Evolutionary conservation across 2,329 filamentous ascomycete genomes (phyloP).

Genomic region (Fusarium sublunatum): DNA sequence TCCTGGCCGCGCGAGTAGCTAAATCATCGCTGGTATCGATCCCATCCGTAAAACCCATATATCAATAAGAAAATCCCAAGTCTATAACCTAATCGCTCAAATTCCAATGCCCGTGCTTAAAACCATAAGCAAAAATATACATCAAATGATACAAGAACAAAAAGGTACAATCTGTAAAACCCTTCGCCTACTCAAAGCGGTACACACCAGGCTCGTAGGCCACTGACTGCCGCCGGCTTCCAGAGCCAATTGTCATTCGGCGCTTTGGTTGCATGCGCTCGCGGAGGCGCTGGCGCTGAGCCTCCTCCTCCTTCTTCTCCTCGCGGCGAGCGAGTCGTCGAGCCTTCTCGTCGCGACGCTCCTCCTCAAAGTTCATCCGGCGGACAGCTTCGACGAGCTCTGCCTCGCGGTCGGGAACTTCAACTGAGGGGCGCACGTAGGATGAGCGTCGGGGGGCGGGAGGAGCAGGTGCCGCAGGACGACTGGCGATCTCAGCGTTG

Average conservation of each 20-base stretch:
- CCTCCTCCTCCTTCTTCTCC: conserved; percentile 52
- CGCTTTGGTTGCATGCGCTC: conserved; percentile 56
- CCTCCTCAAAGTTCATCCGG: conserved; percentile 49
- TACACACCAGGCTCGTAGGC: conserved; percentile 55
- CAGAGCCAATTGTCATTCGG: conserved; percentile 52
- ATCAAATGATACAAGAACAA: conserved; percentile 39
- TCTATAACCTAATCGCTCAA: conserved; percentile 34
- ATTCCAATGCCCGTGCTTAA: conserved; percentile 15
- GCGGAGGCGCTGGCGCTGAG: conserved; percentile 53
- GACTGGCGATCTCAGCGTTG: conserved; percentile 57
- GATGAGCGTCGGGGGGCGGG: conserved; percentile 40
- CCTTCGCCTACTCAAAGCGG: conserved; percentile 53
- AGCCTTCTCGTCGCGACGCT: conserved; percentile 49
- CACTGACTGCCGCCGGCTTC: conserved; percentile 51
- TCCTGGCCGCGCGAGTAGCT: conserved; percentile 12
- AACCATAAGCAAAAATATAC: conserved; percentile 21
- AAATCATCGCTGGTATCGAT: conserved; percentile 25
- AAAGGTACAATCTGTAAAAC: conserved; percentile 16
- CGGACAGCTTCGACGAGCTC: conserved; percentile 52
- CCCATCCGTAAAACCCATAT: conserved; percentile 1
- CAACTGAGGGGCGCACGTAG: conserved; percentile 40
- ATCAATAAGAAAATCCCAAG: conserved; percentile 12
- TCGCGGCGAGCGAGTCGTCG: conserved; percentile 44
- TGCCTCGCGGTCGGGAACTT: conserved; percentile 43
- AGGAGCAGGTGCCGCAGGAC: conserved; percentile 49